Base-by-base conservation (phyloP, 2,329 filamentous ascomycete genomes). In the Pseudovirgaria hyperparasitica region DNA sequence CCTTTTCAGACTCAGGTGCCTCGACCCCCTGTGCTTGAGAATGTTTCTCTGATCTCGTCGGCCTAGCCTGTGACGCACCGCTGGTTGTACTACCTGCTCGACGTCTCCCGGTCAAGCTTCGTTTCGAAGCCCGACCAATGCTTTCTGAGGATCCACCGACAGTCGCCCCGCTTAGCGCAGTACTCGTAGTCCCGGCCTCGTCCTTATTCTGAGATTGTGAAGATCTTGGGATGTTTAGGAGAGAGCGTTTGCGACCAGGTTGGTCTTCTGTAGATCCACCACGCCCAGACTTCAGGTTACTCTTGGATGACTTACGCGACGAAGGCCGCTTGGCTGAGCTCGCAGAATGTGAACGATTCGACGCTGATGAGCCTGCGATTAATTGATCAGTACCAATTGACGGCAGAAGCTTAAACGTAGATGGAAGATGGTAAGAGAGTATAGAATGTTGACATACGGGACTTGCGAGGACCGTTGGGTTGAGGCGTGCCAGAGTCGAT, bases 61-160 rank as follows among this genome's bases (percentile, higher is more conserved):
- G 42, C 26, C 45, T 45, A 35, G 50, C 48, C 24, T 55, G 52
- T 18, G 54, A 59, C 33, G 52, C 60, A 45, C 54, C 58, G 46
- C 59, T 63, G 15, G 57, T 52, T 11, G 51, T 55, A 44, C 61
- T 64, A 7, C 47, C 52, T 19, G 59, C 57, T 36, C 59, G 52
- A 36, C 55, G 51, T 35, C 56, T 56, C 31, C 53, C 56, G 30
- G 53, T 51, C 26, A 62, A 49, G 40, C 60, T 64, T 29, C 60
- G 54, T 42, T 62, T 55, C 25, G 59, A 62, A 28, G 52, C 54
- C 22, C 50, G 44, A 14, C 55, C 55, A 26, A 62, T 48, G 42
- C 56, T 62, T 26, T 62, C 57, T 15, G 55, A 34, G 15, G 41
- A 47, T 37, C 58, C 55, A 25, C 50, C 52, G n/a, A 55, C 53